A percentile compares a stretch with the other conserved stretches of the same genome.
Evolutionary conservation across 164 flowering plant species (phyloP).

Genomic region (Vitis labrusca): DNA sequence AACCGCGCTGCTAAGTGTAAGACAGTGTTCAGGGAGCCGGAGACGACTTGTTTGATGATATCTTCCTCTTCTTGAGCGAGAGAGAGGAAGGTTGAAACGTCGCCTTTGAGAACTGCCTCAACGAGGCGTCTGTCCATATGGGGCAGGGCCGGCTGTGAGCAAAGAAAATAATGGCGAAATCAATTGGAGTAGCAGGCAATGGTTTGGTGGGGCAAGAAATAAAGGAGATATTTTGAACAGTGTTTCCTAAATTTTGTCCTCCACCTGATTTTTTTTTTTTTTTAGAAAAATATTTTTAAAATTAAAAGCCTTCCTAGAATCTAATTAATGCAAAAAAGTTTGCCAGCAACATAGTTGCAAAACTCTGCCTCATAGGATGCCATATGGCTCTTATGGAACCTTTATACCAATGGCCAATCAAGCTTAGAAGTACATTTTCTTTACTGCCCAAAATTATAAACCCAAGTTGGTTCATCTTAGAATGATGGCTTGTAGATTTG

Average conservation of each 20-base stretch:
- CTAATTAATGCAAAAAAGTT: no score
- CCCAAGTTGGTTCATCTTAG: no score
- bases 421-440: background rate
- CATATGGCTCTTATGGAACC: slow-evolving; percentile 56
- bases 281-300: no score
- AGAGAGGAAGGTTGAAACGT: slow-evolving; percentile 26
- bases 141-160: no score
- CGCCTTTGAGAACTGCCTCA: slow-evolving; percentile 36
- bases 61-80: slow-evolving; percentile 30
- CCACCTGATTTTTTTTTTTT: no score
- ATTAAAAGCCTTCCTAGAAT: slow-evolving; percentile 26
- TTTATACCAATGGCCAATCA: slow-evolving; percentile 10
- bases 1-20: slow-evolving; percentile 49
- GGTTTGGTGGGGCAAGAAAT: no score
- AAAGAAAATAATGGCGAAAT: no score
- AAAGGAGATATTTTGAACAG: no score
- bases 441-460: background rate
- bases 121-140: slow-evolving; percentile 45
- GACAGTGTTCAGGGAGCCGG: slow-evolving; percentile 25
- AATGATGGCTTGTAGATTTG: no score
- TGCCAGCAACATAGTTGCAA: slow-evolving; percentile 39
- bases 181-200: no score
- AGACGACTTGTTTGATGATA: slow-evolving; percentile 25
- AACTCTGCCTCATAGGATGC: slow-evolving; percentile 46
- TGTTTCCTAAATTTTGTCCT: no score